Base-by-base conservation (phyloP, 257 asterid species). In the Salvia hispanica region DNA sequence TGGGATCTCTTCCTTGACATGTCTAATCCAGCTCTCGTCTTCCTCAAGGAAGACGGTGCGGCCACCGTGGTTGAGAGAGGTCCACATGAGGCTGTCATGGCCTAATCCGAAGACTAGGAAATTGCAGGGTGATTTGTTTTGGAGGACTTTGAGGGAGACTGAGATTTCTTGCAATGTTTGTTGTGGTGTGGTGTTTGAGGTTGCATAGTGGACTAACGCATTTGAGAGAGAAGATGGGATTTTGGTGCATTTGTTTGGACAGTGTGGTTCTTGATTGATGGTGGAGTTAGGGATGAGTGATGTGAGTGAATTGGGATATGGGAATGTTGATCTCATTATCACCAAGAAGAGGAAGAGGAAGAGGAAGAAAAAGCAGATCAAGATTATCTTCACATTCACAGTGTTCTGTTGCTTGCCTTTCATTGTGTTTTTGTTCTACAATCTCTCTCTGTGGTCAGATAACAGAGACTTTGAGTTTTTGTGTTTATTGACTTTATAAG, bases 61-160 rank as follows among this genome's bases (percentile, higher is more conserved):
- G 2, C 96, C 98, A 1, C 86, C 87, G 14, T 92, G 91, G 78
- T 92, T 92, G 56, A 89, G 96, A 9, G 91, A 60, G 1, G 96
- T 80, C 96, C 96, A 92, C 98, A 92, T 89, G 51, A 92, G 85
- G 78, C 95, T 89, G 72, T 89, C 98, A 56, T 77, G 90, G 76
- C 96, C 98, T 57, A 91, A 55, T 2, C 98, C 95, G 71, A 91
- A 91, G 33, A 92, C 91, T 9, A 87, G 72, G 81, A 92, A 89
- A 74, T 89, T 89, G 87, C 87, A 89, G 1, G 96, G 98, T 0
- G 95, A 87, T 62, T 79, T 89, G 7, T 73, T 76, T 1, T 83
- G 79, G 62, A 92, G 92, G 21, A 85, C 86, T 76, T 77, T 76
- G 1, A 87, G 79, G 61, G 98, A 82, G 37, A 89, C 83, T 0